These are phyloP conservation scores for Batrachochytrium dendrobatidis DNA, from an alignment of 371 early-diverging fungal species.

Conservation along the genomic window DNA sequence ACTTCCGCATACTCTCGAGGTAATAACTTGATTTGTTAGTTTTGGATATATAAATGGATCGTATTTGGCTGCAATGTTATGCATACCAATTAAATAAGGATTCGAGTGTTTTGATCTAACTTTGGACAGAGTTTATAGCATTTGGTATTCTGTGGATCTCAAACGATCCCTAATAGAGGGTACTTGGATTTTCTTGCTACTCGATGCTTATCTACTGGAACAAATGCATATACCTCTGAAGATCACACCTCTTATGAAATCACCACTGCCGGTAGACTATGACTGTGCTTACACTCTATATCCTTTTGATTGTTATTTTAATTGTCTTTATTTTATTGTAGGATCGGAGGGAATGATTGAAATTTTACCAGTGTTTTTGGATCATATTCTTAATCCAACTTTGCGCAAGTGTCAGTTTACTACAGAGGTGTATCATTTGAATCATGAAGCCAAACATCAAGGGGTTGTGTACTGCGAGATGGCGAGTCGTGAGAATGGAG, in stretches of 20 bases:
- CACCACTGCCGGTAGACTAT: constrained; percentile 53
- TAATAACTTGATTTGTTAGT: too few relatives aligned
- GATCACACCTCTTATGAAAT: constrained; percentile 67
- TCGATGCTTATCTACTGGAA: constrained; percentile 61
- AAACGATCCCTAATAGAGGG: constrained; percentile 54
- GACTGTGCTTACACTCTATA: constrained; percentile 22
- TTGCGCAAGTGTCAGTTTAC: constrained; percentile 57
- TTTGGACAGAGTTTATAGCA: too few relatives aligned
- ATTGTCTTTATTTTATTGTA: neutral
- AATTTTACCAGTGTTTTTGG: constrained; percentile 57
- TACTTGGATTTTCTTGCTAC: constrained; percentile 65
- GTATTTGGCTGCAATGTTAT: too few relatives aligned
- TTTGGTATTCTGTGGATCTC: constrained; percentile 68
- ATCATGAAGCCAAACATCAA: constrained; percentile 53
- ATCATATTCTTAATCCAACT: constrained; percentile 65
- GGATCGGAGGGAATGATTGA: constrained; percentile 31
- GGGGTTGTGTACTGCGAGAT: constrained; percentile 83
- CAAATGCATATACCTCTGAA: constrained; percentile 53
- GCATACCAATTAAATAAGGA: too few relatives aligned
- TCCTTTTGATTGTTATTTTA: neutral
- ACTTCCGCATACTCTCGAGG: constrained; percentile 69
- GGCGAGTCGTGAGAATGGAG: constrained; percentile 60
- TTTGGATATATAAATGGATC: constrained; percentile 22
- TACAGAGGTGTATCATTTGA: constrained; percentile 62
- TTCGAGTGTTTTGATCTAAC: too few relatives aligned